Evolutionary conservation across 306 rosid genomes (phyloP), one percentile per base, ranked within the genome.

Genomic region (Pterocarpus macrocarpus): DNA sequence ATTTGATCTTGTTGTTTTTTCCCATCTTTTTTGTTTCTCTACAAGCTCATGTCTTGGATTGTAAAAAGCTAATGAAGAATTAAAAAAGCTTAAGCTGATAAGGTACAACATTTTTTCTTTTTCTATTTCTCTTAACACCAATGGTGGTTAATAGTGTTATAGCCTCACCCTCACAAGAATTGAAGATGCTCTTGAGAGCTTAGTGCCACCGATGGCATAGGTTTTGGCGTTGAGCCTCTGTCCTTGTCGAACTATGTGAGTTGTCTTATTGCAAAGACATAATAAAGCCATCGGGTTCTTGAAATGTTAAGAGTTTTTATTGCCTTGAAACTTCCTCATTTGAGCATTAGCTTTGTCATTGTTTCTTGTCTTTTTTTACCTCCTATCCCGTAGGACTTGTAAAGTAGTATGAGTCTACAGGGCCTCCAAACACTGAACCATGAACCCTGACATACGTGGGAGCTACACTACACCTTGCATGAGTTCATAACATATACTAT

Each of bases 251-350:
- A 52, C 57, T 77, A 64, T 7, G 36, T 14, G 50, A 59, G 17
- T 78, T 82, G 89, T 85, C 89, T 73, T 70, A 62, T 69, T 35
- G 32, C 67, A 73, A 66, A 49, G 71, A 76, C 82, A 45, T 80
- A 70, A 62, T 65, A 71, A 41, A 28, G 64, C 38, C 43, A 30
- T 11, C 44, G 2, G 8, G 5, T 79, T 44, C 77, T 79, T 68
- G 14, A 69, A 62, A 62, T 41, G 57, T 61, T 15, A 41, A 69
- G 15, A 32, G 66, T 62, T 75, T 39, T 11, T 3, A 55, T 8
- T 81, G 79, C 88, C 34, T 77, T 72, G 80, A 81, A 77, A 81
- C 73, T 71, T 81, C 77, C 81, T 81, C 62, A 17, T 71, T 71
- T 64, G 72, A 55, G 65, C 38, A 68, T 59, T 71, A 63, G 17